Percentiles rank a stretch among this genome's conserved stretches.
These are phyloP conservation scores for Kwoniella sp. DNA, from an alignment of 768 basidiomycete species.

Conservation along the genomic window DNA sequence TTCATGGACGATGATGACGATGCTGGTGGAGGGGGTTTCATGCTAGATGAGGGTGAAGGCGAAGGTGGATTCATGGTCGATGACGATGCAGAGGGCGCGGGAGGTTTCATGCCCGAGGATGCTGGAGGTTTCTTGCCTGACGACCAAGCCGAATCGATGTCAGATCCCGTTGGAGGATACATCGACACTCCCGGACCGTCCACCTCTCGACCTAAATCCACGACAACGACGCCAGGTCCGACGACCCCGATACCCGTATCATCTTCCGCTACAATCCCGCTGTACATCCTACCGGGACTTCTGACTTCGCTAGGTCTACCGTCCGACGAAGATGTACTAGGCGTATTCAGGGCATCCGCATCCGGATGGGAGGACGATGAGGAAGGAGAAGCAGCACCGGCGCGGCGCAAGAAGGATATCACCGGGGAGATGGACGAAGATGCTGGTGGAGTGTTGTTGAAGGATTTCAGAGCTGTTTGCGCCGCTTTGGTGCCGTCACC, in stretches of 20 bases:
- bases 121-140: slow-evolving; percentile 26
- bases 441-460: slow-evolving; percentile 35
- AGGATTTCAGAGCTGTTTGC: slow-evolving; percentile 54
- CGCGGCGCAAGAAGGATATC: slow-evolving; percentile 2
- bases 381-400: not conserved
- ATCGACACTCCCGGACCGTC: not conserved
- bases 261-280: slow-evolving; percentile 27
- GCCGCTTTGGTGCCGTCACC: slow-evolving; percentile 50
- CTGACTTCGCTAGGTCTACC: slow-evolving; percentile 45
- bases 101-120: slow-evolving; percentile 33
- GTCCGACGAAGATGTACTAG: slow-evolving; percentile 52
- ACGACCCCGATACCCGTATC: not conserved
- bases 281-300: slow-evolving; percentile 40
- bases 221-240: slow-evolving; percentile 11
- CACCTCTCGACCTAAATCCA: not conserved
- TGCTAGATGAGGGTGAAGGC: slow-evolving; percentile 19
- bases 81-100: slow-evolving; percentile 33
- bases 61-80: slow-evolving; percentile 37
- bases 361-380: slow-evolving; percentile 42
- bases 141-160: slow-evolving; percentile 14
- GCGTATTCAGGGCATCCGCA: slow-evolving; percentile 47
- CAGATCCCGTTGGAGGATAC: slow-evolving; percentile 21
- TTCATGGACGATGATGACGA: slow-evolving; percentile 13
- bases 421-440: slow-evolving; percentile 24
- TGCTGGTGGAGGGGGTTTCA: slow-evolving; percentile 24